Conservation (phyloP, 2,329 filamentous ascomycete species). For the Epichloe festucae region DNA sequence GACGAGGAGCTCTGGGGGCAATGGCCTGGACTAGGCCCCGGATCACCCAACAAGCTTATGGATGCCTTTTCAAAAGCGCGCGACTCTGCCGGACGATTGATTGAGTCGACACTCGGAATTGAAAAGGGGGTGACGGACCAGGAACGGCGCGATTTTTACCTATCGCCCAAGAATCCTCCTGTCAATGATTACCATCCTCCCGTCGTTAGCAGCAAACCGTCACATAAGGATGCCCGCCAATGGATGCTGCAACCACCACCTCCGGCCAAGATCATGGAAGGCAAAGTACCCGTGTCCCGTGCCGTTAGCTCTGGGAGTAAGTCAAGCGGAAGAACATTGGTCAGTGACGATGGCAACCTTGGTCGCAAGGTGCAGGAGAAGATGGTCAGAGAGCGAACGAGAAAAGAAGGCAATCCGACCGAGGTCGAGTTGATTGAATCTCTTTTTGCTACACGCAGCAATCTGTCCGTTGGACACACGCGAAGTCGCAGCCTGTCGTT, state of each 20-base stretch:
- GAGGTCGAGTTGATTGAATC: constrained; percentile 33
- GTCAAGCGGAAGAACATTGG: constrained; percentile 31
- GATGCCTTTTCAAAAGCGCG: constrained; percentile 47
- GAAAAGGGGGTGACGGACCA: constrained; percentile 40
- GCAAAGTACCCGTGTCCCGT: constrained; percentile 58
- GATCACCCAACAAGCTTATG: constrained; percentile 42
- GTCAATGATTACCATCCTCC: constrained; percentile 81
- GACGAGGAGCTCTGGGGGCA: constrained; percentile 79
- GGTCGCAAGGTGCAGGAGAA: constrained; percentile 32
- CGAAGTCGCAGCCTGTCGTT: constrained; percentile 26
- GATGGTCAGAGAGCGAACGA: constrained; percentile 32
- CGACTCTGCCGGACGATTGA: constrained; percentile 38
- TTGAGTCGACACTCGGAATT: constrained; percentile 38
- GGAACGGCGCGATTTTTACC: constrained; percentile 48
- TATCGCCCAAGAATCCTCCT: constrained; percentile 50
- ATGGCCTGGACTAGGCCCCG: constrained; percentile 13
- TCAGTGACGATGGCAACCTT: constrained; percentile 28
- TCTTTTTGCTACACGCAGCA: constrained; percentile 22
- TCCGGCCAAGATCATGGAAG: constrained; percentile 81
- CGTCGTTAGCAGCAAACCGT: constrained; percentile 63
- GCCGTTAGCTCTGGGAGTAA: constrained; percentile 45
- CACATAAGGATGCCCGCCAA: constrained; percentile 54
- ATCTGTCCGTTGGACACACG: constrained; percentile 18
- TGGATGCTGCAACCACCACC: constrained; percentile 95
- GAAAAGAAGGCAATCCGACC: constrained; percentile 26